Evolutionary conservation across 1,284 basidiomycete genomes (phyloP).

Genomic region (Puccinia triticina): DNA sequence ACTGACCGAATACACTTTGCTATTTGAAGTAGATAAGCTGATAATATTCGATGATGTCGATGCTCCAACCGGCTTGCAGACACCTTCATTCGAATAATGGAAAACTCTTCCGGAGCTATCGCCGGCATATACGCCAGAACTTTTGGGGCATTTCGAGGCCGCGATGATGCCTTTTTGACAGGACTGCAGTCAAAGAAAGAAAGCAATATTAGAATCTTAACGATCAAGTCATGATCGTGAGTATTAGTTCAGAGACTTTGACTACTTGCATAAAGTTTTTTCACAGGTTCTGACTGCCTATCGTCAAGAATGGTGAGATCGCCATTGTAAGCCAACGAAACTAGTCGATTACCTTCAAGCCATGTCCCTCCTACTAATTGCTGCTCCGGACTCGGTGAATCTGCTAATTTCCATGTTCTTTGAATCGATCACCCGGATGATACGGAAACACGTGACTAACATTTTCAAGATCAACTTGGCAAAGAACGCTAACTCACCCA

Average conservation of each 20-base stretch:
- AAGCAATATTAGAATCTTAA: not conserved
- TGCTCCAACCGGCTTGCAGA: constrained; percentile 60
- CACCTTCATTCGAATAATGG: constrained; percentile 65
- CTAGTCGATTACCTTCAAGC: constrained; percentile 67
- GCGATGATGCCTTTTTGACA: constrained; percentile 49
- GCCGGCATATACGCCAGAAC: constrained; percentile 65
- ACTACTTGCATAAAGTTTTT: constrained; percentile 48
- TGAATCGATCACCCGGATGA: not conserved
- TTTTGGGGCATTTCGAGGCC: constrained; percentile 38
- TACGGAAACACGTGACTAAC: not conserved
- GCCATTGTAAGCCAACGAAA: constrained; percentile 83
- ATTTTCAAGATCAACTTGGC: not conserved
- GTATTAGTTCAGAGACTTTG: not conserved
- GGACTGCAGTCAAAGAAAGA: constrained; percentile 14
- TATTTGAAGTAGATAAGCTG: constrained; percentile 24
- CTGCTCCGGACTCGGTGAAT: constrained; percentile 35
- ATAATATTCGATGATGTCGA: constrained; percentile 30
- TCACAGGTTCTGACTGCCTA: constrained; percentile 64
- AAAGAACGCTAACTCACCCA: constrained; percentile 15
- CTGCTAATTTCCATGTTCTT: constrained; percentile 43
- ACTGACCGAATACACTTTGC: constrained; percentile 70
- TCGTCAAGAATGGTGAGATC: constrained; percentile 82
- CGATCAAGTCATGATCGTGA: not conserved
- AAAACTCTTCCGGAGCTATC: constrained; percentile 75
- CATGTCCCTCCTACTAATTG: constrained; percentile 82